Base-by-base conservation (phyloP, 2,329 filamentous ascomycete species). In the Stagonosporopsis cucurbitacearum region DNA sequence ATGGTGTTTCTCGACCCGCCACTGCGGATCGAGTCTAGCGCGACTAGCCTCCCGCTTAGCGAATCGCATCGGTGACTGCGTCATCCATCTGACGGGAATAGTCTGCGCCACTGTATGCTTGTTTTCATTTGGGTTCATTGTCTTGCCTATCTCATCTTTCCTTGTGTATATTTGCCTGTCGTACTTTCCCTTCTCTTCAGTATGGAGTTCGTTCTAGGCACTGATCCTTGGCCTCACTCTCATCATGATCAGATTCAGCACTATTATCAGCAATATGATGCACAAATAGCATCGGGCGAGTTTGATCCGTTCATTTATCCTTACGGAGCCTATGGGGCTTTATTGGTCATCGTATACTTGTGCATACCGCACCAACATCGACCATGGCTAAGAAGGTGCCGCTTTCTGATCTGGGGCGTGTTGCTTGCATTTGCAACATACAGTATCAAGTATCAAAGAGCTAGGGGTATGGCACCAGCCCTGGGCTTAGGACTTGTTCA, bases 401-500 rank as follows among this genome's bases (percentile, higher is more conserved):
- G 82, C 7, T 80, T 77, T 42, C 59, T 79, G 2, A 70, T 80
- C 1, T 84, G 82, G 63, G 75, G 71, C 0, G 66, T 78, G 40
- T 74, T 81, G 35, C 62, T 79, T 9, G 74, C 66, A 4, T 73
- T 81, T 46, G 77, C 78, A n/a, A 58, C 72, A 13, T 81, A 80
- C 62, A 72, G 72, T 12, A 76, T 83, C 17, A 56, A 63, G 11
- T 76, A 76, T 39, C 80, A 78, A 45, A 78, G 81, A 58, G 79
- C 79, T n/a, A 72, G 81, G 7, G 76, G 78, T 23, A 75, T 84
- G 20, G 82, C 79, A 1, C 77, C 81, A 59, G 80, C 82, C 0
- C 83, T 86, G 58, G 81, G 81, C 13, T 72, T 85, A 15, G 86
- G 86, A 0, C 61, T 88, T 17, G 71, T 84, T 7, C 79, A 76